Base-by-base conservation (phyloP, 164 flowering plant species). In the Vitis vinifera region DNA sequence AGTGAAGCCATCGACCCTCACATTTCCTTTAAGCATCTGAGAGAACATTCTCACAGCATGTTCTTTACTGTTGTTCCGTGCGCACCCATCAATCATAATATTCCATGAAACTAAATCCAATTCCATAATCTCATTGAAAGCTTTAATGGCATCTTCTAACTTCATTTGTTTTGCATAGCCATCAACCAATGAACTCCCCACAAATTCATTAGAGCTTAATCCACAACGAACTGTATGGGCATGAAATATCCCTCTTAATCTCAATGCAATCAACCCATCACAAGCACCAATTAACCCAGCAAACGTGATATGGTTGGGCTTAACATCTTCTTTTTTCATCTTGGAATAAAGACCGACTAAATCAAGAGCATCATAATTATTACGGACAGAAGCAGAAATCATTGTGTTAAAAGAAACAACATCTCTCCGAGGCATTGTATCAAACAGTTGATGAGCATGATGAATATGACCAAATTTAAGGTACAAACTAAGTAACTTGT, bases 131-230 rank as follows among this genome's bases (percentile, higher is more conserved):
- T 77, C 79, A 52, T 70, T 29, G 31, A 77, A 77, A 11, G 73
- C 79, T 69, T 23, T 73, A 7, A 69, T 16, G 8, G 73, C 70
- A 53, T 61, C 73, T n/a, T 64, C 70, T 55, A 72, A 66, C 52
- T 55, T 73, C 59, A 10, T 29, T 31, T 61, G 55, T 53, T 73
- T 73, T 13, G 73, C 67, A 61, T 73, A 77, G 10, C 72, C 67
- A 66, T 69, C 73, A 49, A 65, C 70, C 64, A 77, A 63, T n/a
- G 75, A 68, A 59, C 79, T 63, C 19, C 75, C 79, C 8, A 76
- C 72, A 68, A 68, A 76, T 51, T 19, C 69, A 60, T 76, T 59
- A 58, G 49, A 58, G 55, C 49, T 68, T 53, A 71, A 55, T 52
- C 79, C 79, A 51, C 55, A 66, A 13, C n/a, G 61, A 55, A 77